Base-by-base conservation (phyloP, 1,139 yeast species). In the Groenewaldozyma auringiensis region DNA sequence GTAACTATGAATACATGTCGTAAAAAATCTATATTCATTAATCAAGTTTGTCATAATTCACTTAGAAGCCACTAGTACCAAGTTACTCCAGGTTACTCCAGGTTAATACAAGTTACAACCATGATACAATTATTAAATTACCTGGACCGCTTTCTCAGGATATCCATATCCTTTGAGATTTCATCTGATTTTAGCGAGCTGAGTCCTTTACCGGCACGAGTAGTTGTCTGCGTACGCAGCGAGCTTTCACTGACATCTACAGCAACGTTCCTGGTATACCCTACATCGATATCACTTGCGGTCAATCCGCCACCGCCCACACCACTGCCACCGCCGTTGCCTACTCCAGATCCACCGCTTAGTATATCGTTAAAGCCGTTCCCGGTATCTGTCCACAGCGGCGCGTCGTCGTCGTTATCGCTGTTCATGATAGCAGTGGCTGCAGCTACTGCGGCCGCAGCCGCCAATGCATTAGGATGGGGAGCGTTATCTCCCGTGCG, bases 391-490 rank as follows among this genome's bases (percentile, higher is more conserved):
- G 18, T 16, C 18, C 36, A n/a, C 13, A 13, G 8, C 6, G 36
- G 18, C 13, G 8, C 36, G 18, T 32, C 18, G 6, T 32, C 36
- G 13, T 13, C 36, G 18, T 16, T 16, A 32, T 14, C 36, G 13
- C 14, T 32, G 25, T 35, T 35, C 38, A 35, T 17, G 8, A 35
- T 35, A 4, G 38, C 4, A 4, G 38, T 35, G 13, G 38, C 38
- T 6, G 22, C 38, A 9, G 38, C 38, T 11, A 35, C 38, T 17
- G 38, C 38, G 21, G 38, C 38, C 4, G 38, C 38, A 20, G 38
- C 38, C 20, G 38, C 38, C 25, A 20, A 9, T 35, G 25, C 38
- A 18, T 35, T 35, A 16, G 22, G 22, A 20, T 35, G 21, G 18
- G 20, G 18, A 6, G 36, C 36, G 6, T 11, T 14, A 35, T 13